Evolutionary conservation across 1,284 basidiomycete genomes (phyloP).

Genomic region (Gymnopus androsaceus): DNA sequence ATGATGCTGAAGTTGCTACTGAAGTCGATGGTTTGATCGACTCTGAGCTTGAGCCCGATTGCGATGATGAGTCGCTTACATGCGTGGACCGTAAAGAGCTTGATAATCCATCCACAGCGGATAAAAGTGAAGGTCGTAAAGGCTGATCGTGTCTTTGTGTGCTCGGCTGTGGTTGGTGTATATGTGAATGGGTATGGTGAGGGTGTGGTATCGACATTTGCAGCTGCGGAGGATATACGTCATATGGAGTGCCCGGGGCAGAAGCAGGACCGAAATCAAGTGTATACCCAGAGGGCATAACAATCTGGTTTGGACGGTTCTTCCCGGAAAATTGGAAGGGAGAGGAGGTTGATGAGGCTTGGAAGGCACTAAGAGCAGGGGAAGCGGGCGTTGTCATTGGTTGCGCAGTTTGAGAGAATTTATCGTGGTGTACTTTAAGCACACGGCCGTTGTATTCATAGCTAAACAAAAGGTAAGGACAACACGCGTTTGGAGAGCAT

Average conservation of each 20-base stretch:
- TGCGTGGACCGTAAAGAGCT: conserved; percentile 4
- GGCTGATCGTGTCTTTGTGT: neutral
- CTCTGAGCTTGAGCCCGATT: conserved; percentile 19
- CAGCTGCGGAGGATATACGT: conserved; percentile 33
- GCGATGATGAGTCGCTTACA: conserved; percentile 18
- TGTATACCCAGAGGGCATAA: conserved; percentile 32
- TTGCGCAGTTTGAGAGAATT: conserved; percentile 53
- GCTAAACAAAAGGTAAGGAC: conserved; percentile 37
- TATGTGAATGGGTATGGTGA: conserved; percentile 19
- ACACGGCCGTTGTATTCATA: conserved; percentile 86
- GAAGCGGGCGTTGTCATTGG: conserved; percentile 33
- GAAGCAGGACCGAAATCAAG: conserved; percentile 37
- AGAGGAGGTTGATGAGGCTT: neutral
- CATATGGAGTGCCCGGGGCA: conserved; percentile 42
- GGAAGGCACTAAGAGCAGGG: conserved; percentile 20
- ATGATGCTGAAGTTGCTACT: conserved; percentile 9
- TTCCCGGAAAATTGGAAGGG: conserved; percentile 6
- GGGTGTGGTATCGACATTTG: conserved; percentile 20
- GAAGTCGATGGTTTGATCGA: conserved; percentile 12
- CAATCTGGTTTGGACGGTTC: conserved; percentile 30
- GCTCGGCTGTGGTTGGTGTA: conserved; percentile 14
- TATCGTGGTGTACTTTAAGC: conserved; percentile 87
- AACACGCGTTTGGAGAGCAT: neutral
- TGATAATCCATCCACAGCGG: conserved; percentile 10
- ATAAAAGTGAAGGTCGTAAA: neutral